phyloP scores from a whole-genome alignment of 1,284 basidiomycete species.

The Puccinia polysora region DNA sequence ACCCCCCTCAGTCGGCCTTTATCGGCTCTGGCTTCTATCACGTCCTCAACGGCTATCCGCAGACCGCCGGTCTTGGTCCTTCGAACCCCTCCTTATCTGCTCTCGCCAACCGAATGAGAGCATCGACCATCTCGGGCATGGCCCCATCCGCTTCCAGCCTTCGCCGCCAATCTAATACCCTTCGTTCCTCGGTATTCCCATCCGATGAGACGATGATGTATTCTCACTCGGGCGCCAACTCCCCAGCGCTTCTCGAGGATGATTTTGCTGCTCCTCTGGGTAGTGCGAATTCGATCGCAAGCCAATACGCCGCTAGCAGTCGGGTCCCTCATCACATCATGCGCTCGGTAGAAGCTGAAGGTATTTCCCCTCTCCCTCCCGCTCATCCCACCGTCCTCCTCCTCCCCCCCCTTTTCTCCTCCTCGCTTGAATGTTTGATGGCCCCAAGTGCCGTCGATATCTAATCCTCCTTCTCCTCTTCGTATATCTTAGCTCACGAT shows the following conservation, averaged over 20 bases:
- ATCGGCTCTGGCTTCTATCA: constrained; percentile 20
- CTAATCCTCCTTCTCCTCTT: too few species aligned
- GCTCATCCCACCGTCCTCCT: neutral
- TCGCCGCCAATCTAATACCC: neutral
- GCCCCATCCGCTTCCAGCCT: constrained; percentile 4
- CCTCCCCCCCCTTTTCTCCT: neutral
- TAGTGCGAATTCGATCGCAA: constrained; percentile 26
- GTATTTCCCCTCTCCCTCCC: neutral
- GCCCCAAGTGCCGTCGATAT: too few species aligned
- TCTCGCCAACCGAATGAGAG: constrained; percentile 29
- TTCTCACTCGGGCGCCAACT: constrained; percentile 7
- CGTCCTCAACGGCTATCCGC: constrained; percentile 14
- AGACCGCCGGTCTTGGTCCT: neutral
- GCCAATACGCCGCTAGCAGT: constrained; percentile 23
- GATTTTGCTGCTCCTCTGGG: constrained; percentile 30
- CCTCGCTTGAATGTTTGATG: neutral
- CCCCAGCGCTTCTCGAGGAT: constrained; percentile 13
- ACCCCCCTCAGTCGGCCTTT: constrained; percentile 31
- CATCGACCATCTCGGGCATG: constrained; percentile 40
- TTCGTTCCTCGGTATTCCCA: constrained; percentile 10
- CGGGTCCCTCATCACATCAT: constrained; percentile 5
- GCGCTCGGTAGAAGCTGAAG: constrained; percentile 17
- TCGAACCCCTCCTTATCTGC: constrained; percentile 14
- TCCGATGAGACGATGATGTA: constrained; percentile 15
- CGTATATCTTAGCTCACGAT: constrained; percentile 20